phyloP scores from a whole-genome alignment of 2,329 filamentous ascomycete species.

The Blastomyces gilchristii region DNA sequence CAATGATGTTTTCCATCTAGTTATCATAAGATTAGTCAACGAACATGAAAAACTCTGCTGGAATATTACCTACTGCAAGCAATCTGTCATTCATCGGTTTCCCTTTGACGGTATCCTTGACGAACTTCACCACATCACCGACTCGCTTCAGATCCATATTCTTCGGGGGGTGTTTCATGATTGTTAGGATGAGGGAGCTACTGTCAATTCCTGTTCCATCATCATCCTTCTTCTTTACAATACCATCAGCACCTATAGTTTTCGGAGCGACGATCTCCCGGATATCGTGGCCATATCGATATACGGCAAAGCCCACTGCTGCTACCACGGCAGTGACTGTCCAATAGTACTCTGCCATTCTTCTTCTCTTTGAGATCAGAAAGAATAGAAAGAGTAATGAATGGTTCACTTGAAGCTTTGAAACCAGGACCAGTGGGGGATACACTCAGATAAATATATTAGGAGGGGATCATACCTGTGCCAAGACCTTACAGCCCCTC shows the following conservation, averaged over 20 bases:
- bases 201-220: conserved; percentile 7
- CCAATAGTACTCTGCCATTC: not conserved
- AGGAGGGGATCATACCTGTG: not conserved
- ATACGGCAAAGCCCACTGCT: not conserved
- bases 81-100: conserved; percentile 10
- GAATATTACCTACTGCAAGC: conserved; percentile 7
- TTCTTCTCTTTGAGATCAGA: not conserved
- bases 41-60: not conserved
- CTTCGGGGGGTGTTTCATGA: conserved; percentile 10
- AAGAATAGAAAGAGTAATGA: not conserved
- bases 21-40: not conserved
- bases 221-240: not conserved
- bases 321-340: not conserved
- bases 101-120: conserved; percentile 7
- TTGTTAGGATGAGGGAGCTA: conserved; percentile 4
- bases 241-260: not conserved
- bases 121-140: conserved; percentile 5
- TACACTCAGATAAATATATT: not conserved
- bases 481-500: not conserved
- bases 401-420: not conserved
- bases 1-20: conserved; percentile 22
- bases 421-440: not conserved
- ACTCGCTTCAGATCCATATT: conserved; percentile 9
- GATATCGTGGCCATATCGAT: conserved; percentile 5
- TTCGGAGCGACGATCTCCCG: not conserved